Base-by-base conservation (phyloP, 805 yeast species). In the Suhomyces sp. region DNA sequence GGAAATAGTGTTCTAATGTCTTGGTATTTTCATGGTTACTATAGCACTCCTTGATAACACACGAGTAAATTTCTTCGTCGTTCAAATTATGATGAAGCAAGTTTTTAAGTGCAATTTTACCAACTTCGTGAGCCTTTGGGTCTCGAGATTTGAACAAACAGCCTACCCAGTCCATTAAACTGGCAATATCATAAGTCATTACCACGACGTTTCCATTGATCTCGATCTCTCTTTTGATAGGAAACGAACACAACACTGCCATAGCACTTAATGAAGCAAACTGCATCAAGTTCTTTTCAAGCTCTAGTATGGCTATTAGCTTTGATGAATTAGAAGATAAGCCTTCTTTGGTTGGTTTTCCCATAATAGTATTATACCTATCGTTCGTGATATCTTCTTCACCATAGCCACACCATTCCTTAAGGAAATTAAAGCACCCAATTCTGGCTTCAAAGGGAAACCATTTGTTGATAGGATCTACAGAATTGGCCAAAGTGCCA, bases 371-470 rank as follows among this genome's bases (percentile, higher is more conserved):
- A 4, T 72, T 65, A 57, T 90, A 90, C 45, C 97, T 75, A 42
- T 86, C 87, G 29, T 83, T 84, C 2, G 90, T 81, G 2, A 85
- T 63, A 7, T 82, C 78, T 23, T 84, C 75, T 49, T 82, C 85
- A 2, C 98, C 97, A 68, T 83, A 84, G 0, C 96, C 96, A 67
- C 97, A 91, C 99, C 99, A 94, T 65, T 90, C 96, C 58, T 88
- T 92, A 52, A 94, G 73, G 61, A 82, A 87, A 46, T 85, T 82
- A 71, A 90, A 92, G 56, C 96, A 88, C 2, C 89, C 87, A 29
- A 88, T 84, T 50, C 97, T 76, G 2, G 91, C 93, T 58, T 86
- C 90, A 66, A 92, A 91, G 1, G 96, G 93, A n/a, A 92, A 73
- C 83, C 92, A 85, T 40, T 76, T 72, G 44, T 68, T 60, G 46